phyloP scores from a whole-genome alignment of 805 yeast species.

The Cyberlindnera maritima region DNA sequence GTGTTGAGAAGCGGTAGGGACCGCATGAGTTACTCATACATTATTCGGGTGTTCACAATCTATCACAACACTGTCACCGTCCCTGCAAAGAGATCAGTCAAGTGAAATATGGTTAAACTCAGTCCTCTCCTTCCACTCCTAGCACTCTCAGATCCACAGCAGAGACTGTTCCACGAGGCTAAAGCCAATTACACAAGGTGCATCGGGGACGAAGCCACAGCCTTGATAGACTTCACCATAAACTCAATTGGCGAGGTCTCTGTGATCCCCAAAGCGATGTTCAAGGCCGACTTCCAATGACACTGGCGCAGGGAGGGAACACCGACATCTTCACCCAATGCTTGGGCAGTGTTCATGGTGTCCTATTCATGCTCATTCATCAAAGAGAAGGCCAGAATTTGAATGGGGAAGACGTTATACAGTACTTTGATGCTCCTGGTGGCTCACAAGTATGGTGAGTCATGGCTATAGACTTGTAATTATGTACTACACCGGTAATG shows the following conservation, averaged over 20 bases:
- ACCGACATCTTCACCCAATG: background rate
- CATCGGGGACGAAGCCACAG: background rate
- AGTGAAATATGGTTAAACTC: background rate
- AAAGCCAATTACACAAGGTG: background rate
- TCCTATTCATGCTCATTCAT: background rate
- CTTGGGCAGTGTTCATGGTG: background rate
- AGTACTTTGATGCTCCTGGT: background rate
- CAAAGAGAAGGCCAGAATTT: background rate
- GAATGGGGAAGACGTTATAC: background rate
- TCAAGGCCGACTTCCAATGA: background rate
- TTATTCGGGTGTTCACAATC: no score
- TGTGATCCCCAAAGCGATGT: background rate
- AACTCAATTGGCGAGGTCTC: background rate
- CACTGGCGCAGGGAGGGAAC: background rate
- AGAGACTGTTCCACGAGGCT: background rate
- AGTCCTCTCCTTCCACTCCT: background rate
- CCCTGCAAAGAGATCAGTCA: no score
- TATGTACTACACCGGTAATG: no score
- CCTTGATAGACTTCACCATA: background rate
- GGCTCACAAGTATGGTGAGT: background rate
- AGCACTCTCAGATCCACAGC: background rate
- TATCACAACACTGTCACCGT: no score
- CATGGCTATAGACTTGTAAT: no score
- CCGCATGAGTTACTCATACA: no score
- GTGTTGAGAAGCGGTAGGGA: background rate